Percentiles rank a stretch among this genome's conserved stretches.
These are phyloP conservation scores for Globisporangium paddicum DNA, from an alignment of 352 stramenopile species.

Conservation along the genomic window DNA sequence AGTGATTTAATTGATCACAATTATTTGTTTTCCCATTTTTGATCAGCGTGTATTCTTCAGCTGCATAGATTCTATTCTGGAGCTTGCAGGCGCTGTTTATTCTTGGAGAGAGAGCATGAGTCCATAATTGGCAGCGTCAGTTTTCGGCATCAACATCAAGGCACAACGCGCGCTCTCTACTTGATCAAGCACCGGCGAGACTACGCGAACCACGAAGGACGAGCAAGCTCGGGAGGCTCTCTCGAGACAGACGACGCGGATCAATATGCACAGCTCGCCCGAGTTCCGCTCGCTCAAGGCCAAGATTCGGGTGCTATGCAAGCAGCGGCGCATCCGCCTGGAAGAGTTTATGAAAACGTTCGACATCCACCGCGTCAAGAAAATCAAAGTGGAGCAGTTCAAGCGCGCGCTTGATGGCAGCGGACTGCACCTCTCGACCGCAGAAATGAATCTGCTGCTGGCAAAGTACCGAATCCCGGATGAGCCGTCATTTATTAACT, in stretches of 20 bases:
- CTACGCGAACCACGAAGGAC: background rate
- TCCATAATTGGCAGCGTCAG: background rate
- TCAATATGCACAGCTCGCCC: slow-evolving; percentile 52
- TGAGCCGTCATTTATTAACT: slow-evolving; percentile 66
- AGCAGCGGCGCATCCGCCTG: slow-evolving; percentile 73
- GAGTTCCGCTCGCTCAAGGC: slow-evolving; percentile 81
- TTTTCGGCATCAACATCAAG: slow-evolving; percentile 1
- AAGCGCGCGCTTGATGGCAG: slow-evolving; percentile 75
- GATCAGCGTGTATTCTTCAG: background rate
- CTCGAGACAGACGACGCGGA: background rate
- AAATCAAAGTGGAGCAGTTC: slow-evolving; percentile 79
- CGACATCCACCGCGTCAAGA: slow-evolving; percentile 80
- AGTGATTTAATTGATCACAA: slow-evolving; percentile 5
- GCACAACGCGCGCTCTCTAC: background rate
- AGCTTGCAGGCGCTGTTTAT: background rate
- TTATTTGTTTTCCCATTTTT: background rate
- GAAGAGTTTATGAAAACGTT: slow-evolving; percentile 90
- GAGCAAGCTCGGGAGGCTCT: background rate
- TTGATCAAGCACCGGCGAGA: background rate
- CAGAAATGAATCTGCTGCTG: slow-evolving; percentile 54
- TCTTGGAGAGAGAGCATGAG: background rate
- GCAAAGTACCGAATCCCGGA: slow-evolving; percentile 61
- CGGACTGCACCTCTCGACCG: slow-evolving; percentile 47
- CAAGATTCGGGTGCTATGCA: slow-evolving; percentile 75
- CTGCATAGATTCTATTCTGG: slow-evolving; percentile 4